phyloP scores from a whole-genome alignment of 2,329 filamentous ascomycete genomes.

The Fusarium euwallaceae region DNA sequence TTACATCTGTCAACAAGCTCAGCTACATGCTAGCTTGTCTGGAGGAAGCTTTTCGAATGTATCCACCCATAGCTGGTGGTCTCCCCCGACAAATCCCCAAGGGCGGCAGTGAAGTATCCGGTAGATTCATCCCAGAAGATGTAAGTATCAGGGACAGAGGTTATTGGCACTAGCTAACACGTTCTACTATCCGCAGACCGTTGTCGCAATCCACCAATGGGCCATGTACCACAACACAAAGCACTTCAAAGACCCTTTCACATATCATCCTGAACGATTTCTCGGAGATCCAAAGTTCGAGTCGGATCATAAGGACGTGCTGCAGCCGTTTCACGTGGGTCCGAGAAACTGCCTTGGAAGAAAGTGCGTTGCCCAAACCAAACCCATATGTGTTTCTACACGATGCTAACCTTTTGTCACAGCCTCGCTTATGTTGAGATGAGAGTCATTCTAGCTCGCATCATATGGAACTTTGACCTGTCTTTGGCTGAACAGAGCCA shows the following conservation, averaged over 20 bases:
- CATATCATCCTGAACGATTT: conserved; percentile 22
- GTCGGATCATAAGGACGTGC: conserved; percentile 4
- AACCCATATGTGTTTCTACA: neutral
- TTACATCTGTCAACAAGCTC: conserved; percentile 21
- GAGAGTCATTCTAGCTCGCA: neutral
- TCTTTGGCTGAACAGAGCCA: neutral
- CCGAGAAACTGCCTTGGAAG: conserved; percentile 12
- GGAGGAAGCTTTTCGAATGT: conserved; percentile 22
- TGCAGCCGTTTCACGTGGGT: conserved; percentile 18
- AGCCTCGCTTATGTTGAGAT: conserved; percentile 7
- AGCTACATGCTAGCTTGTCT: conserved; percentile 15
- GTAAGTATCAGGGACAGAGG: neutral
- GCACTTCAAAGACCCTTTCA: conserved; percentile 13
- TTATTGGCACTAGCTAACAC: neutral
- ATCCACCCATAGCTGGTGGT: conserved; percentile 10
- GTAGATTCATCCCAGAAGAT: neutral
- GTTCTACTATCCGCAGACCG: neutral
- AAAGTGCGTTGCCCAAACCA: neutral
- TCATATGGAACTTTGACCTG: neutral
- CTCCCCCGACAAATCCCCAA: neutral
- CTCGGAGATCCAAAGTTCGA: neutral
- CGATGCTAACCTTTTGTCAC: neutral
- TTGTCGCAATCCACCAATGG: conserved; percentile 14
- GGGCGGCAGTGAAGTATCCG: neutral
- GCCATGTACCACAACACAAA: conserved; percentile 12